A percentile compares a stretch with the other conserved stretches of the same genome.
These are phyloP conservation scores for Exophiala alcalophila DNA, from an alignment of 2,329 filamentous ascomycete species.

Conservation along the genomic window DNA sequence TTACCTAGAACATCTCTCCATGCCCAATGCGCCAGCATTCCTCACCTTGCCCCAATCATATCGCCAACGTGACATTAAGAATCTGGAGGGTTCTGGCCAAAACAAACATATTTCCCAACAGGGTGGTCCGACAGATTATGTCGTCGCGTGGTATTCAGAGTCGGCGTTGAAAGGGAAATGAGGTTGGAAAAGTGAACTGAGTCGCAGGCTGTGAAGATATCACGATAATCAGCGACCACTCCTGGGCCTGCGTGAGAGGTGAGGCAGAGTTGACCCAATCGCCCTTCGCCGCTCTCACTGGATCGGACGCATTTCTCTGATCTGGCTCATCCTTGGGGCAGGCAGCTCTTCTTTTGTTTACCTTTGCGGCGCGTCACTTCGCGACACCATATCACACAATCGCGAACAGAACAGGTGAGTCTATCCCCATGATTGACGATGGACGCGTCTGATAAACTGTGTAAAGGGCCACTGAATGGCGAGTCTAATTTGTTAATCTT, in stretches of 20 bases:
- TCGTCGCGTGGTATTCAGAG: no score
- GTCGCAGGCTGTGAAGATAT: not conserved
- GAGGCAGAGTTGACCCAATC: no score
- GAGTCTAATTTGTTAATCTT: not conserved
- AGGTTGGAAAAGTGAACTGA: no score
- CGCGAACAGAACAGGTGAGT: conserved; percentile 2
- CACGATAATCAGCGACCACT: no score
- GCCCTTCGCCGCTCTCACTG: no score
- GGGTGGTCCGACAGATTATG: not conserved
- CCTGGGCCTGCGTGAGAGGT: no score
- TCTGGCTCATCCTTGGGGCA: no score
- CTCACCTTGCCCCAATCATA: conserved; percentile 21
- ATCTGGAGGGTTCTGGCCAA: conserved; percentile 7
- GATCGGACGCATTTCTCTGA: no score
- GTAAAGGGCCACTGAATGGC: conserved; percentile 4
- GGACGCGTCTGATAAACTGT: not conserved
- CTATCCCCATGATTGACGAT: not conserved
- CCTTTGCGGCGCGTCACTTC: no score
- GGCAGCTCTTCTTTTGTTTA: no score
- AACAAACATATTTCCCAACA: conserved; percentile 16
- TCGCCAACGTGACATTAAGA: conserved; percentile 8
- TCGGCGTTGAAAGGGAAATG: no score
- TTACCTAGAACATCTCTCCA: conserved; percentile 21
- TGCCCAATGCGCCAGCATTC: conserved; percentile 25
- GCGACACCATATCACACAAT: no score